Percentiles rank a stretch among this genome's conserved stretches.
Conservation (phyloP, 495 filamentous ascomycete genomes). For the Penicillium longicatenatum region DNA sequence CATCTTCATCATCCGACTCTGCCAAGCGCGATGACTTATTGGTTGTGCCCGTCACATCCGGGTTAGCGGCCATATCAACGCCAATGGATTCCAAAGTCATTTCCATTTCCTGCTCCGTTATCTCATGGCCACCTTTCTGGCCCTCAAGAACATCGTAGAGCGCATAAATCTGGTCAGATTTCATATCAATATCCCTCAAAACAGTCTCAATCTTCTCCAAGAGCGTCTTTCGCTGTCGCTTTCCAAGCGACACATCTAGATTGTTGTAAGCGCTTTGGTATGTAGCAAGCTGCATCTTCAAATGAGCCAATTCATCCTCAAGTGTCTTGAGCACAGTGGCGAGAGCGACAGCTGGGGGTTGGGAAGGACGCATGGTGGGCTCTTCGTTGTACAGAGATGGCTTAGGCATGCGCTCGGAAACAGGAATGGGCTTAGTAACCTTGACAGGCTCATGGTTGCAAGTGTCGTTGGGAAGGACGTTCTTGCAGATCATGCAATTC, state of each 20-base stretch:
- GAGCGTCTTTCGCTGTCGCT: slow-evolving; percentile 66
- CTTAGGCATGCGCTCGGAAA: slow-evolving; percentile 63
- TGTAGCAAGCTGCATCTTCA: slow-evolving; percentile 65
- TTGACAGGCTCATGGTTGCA: slow-evolving; percentile 55
- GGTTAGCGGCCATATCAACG: slow-evolving; percentile 35
- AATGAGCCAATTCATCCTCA: slow-evolving; percentile 79
- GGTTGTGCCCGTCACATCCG: slow-evolving; percentile 31
- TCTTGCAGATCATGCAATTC: slow-evolving; percentile 76
- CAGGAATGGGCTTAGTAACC: slow-evolving; percentile 68
- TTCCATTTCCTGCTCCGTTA: slow-evolving; percentile 68
- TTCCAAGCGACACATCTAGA: slow-evolving; percentile 68
- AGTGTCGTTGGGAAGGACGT: slow-evolving; percentile 47
- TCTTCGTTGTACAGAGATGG: slow-evolving; percentile 60
- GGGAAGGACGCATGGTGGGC: slow-evolving; percentile 74
- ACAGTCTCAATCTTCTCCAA: slow-evolving; percentile 65
- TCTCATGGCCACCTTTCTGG: slow-evolving; percentile 66
- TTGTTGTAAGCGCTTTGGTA: slow-evolving; percentile 64
- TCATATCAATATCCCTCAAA: slow-evolving; percentile 67
- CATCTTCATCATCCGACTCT: slow-evolving; percentile 43
- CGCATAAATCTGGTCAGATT: slow-evolving; percentile 85
- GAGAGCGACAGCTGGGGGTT: slow-evolving; percentile 72
- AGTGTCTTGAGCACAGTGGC: slow-evolving; percentile 78
- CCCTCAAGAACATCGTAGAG: slow-evolving; percentile 91
- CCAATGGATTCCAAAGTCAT: slow-evolving; percentile 64
- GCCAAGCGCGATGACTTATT: slow-evolving; percentile 32